Evolutionary conservation across 1,139 yeast species (phyloP).

Genomic region (Lodderomyces beijingensis): DNA sequence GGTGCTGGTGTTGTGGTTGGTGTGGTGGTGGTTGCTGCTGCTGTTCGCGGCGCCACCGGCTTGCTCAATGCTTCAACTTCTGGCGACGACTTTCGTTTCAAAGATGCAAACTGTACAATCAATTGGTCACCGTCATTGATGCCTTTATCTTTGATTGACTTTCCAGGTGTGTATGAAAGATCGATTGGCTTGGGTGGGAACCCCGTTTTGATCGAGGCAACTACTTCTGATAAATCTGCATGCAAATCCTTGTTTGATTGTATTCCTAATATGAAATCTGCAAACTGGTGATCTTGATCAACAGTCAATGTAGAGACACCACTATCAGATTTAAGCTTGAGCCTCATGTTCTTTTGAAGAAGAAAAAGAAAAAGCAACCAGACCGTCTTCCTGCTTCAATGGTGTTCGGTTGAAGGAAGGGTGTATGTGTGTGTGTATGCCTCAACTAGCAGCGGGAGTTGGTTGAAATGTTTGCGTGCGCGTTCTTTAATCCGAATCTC

Average conservation of each 20-base stretch:
- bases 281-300: slow-evolving; percentile 10
- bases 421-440: too few relatives aligned
- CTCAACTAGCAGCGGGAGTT: too few relatives aligned
- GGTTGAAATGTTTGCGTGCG: too few relatives aligned
- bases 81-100: slow-evolving; percentile 7
- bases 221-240: slow-evolving; percentile 10
- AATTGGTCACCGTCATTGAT: slow-evolving; percentile 58
- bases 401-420: too few relatives aligned
- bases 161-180: slow-evolving; percentile 15
- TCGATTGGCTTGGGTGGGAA: slow-evolving; percentile 56
- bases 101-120: slow-evolving; percentile 24
- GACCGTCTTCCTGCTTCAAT: too few relatives aligned
- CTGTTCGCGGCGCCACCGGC: too few relatives aligned
- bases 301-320: slow-evolving; percentile 17
- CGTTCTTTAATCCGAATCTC: too few relatives aligned
- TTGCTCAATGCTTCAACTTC: slow-evolving; percentile 1
- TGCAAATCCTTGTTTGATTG: slow-evolving; percentile 14
- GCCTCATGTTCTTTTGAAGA: slow-evolving; percentile 16
- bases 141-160: slow-evolving; percentile 34
- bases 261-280: slow-evolving; percentile 18
- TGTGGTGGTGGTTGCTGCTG: not conserved
- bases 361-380: too few relatives aligned
- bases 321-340: slow-evolving; percentile 19
- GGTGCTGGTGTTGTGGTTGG: not conserved
- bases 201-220: slow-evolving; percentile 41